A percentile compares a stretch with the other conserved stretches of the same genome.
These are phyloP conservation scores for Phialophora macrospora DNA, from an alignment of 2,329 filamentous ascomycete genomes.

Conservation along the genomic window DNA sequence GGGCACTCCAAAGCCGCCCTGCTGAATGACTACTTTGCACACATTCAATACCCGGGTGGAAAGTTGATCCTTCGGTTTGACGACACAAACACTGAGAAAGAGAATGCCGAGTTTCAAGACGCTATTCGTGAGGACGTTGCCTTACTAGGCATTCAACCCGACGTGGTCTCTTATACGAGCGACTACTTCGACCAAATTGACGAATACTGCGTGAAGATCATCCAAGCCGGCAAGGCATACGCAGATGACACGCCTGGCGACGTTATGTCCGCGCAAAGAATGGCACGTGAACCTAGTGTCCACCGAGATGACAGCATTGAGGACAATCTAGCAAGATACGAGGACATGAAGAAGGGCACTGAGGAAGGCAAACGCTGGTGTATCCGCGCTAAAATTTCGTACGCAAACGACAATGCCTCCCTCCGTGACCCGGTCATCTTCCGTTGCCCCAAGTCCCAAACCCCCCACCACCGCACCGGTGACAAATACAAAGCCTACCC, in stretches of 20 bases:
- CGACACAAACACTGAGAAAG: slow-evolving; percentile 95
- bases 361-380: slow-evolving; percentile 82
- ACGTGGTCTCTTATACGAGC: slow-evolving; percentile 84
- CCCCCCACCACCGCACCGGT: slow-evolving; percentile 67
- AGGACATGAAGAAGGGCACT: slow-evolving; percentile 88
- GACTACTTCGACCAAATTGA: slow-evolving; percentile 96
- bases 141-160: slow-evolving; percentile 89
- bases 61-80: slow-evolving; percentile 91
- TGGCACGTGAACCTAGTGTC: slow-evolving; percentile 80
- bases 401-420: slow-evolving; percentile 91
- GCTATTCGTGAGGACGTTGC: slow-evolving; percentile 89
- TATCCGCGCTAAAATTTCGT: slow-evolving; percentile 91
- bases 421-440: slow-evolving; percentile 97
- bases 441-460: slow-evolving; percentile 72
- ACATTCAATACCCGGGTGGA: slow-evolving; percentile 55
- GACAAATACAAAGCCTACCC: slow-evolving; percentile 69
- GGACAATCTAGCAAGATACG: slow-evolving; percentile 83
- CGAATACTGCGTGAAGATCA: slow-evolving; percentile 80
- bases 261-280: slow-evolving; percentile 82
- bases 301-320: slow-evolving; percentile 78
- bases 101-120: slow-evolving; percentile 96
- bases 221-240: slow-evolving; percentile 86
- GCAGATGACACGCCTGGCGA: slow-evolving; percentile 93
- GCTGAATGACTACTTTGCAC: slow-evolving; percentile 44
- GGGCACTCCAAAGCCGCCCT: slow-evolving; percentile 44